phyloP scores from a whole-genome alignment of 2,329 filamentous ascomycete genomes.

The Bimuria novae-zelandiae region DNA sequence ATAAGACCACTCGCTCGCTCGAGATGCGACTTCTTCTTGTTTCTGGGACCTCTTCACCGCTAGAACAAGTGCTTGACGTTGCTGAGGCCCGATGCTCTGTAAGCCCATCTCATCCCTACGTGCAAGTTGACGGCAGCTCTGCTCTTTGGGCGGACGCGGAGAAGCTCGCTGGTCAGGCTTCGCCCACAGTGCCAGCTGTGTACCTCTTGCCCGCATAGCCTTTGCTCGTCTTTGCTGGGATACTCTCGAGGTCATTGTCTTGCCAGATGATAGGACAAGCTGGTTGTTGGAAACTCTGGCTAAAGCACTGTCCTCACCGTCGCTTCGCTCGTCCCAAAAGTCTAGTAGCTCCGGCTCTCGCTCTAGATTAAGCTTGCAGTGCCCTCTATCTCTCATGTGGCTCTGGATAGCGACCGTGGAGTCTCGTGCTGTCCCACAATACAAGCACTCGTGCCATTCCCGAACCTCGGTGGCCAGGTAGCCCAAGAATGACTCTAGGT shows the following conservation, averaged over 20 bases:
- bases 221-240: conserved; percentile 4
- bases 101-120: conserved; percentile 23
- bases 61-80: conserved; percentile 22
- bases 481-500: conserved; percentile 34
- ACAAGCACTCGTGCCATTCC: conserved; percentile 42
- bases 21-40: conserved; percentile 17
- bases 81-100: conserved; percentile 17
- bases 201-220: conserved; percentile 1
- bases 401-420: conserved; percentile 33
- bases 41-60: conserved; percentile 27
- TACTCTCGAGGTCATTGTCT: conserved; percentile 11
- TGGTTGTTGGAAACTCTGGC: not conserved
- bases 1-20: conserved; percentile 22
- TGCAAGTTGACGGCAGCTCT: conserved; percentile 15
- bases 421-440: conserved; percentile 36
- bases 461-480: conserved; percentile 36
- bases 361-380: conserved; percentile 42
- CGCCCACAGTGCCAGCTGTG: not conserved
- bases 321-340: conserved; percentile 29
- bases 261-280: conserved; percentile 11
- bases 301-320: not conserved
- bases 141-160: not conserved
- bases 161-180: not conserved
- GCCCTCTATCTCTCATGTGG: conserved; percentile 45
- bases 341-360: conserved; percentile 39